A percentile compares a stretch with the other conserved stretches of the same genome.
Evolutionary conservation across 2,329 filamentous ascomycete genomes (phyloP).

Genomic region (Zymoseptoria crescenta): DNA sequence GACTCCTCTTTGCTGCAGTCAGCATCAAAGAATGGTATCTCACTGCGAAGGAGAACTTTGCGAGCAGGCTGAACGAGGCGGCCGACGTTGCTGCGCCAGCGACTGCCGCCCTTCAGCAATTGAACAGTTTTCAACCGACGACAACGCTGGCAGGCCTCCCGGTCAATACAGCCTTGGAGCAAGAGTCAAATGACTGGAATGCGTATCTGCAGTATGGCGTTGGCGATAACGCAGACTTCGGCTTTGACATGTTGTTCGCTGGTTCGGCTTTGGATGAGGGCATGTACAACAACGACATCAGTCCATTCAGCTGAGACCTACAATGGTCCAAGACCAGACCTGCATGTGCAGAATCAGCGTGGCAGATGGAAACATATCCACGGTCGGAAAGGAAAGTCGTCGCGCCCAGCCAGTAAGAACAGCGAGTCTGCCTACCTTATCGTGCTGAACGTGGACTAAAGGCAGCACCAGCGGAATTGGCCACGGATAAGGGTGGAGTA

Average conservation of each 20-base stretch:
- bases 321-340: not conserved
- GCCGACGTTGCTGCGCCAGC: not conserved
- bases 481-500: not conserved
- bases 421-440: not conserved
- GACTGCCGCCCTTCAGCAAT: not conserved
- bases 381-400: not conserved
- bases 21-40: slow-evolving; percentile 15
- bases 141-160: not conserved
- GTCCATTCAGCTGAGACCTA: not conserved
- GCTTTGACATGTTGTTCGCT: slow-evolving; percentile 15
- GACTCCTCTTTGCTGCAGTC: slow-evolving; percentile 12
- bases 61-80: slow-evolving; percentile 3
- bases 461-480: not conserved
- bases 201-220: slow-evolving; percentile 3
- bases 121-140: not conserved
- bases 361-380: not conserved
- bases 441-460: not conserved
- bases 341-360: not conserved
- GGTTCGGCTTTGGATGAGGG: not conserved
- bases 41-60: slow-evolving; percentile 7
- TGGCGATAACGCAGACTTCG: slow-evolving; percentile 11
- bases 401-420: not conserved
- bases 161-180: not conserved
- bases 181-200: slow-evolving; percentile 5
- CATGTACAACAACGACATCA: not conserved